phyloP scores from a whole-genome alignment of 768 basidiomycete species.

The Suillus alpinus region DNA sequence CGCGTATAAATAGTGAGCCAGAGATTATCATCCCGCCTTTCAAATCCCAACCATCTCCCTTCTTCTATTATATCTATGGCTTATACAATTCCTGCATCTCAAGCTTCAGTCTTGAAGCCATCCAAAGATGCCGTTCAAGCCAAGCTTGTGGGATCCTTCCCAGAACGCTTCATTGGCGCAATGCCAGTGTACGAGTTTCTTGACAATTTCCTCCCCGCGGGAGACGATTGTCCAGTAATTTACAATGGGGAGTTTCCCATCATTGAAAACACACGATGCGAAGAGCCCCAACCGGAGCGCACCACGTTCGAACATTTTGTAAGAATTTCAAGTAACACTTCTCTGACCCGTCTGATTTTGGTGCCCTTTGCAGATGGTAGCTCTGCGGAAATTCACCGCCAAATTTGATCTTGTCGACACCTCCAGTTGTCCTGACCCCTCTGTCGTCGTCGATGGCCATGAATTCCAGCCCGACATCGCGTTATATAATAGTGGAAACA shows the following conservation, averaged over 20 bases:
- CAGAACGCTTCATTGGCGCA: background rate
- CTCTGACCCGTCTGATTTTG: background rate
- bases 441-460: background rate
- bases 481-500: background rate
- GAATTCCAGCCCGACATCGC: background rate
- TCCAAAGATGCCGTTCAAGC: background rate
- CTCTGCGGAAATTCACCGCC: background rate
- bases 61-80: background rate
- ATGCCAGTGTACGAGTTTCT: background rate
- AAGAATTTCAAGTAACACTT: background rate
- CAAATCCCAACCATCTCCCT: background rate
- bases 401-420: background rate
- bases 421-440: background rate
- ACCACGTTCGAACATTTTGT: background rate
- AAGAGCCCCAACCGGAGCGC: too few species aligned
- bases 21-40: background rate
- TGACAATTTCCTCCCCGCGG: background rate
- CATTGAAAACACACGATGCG: too few species aligned
- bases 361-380: background rate
- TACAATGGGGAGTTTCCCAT: too few species aligned
- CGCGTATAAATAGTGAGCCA: background rate
- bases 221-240: background rate
- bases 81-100: background rate
- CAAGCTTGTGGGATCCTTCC: background rate
- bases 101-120: background rate